phyloP scores from a whole-genome alignment of 2,329 filamentous ascomycete genomes.

The Cladosporium sp. region DNA sequence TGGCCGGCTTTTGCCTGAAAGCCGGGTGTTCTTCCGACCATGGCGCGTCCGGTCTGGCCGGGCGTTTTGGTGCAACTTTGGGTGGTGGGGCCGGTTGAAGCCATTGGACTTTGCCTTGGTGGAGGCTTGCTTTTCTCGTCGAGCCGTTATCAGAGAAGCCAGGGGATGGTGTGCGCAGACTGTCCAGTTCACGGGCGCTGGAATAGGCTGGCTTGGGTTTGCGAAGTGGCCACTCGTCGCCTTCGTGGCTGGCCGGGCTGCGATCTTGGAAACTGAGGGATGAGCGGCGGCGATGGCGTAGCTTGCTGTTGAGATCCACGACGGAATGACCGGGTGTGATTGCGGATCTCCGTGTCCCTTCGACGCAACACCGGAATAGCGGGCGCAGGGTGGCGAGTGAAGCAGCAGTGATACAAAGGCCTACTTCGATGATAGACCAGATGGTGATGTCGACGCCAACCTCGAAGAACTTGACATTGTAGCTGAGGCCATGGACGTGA shows the following conservation, averaged over 20 bases:
- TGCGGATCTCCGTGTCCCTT: background rate
- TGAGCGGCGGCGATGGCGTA: background rate
- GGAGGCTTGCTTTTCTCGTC: slow-evolving; percentile 11
- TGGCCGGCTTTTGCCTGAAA: background rate
- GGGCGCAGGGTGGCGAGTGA: slow-evolving; percentile 37
- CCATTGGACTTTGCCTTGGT: slow-evolving; percentile 12
- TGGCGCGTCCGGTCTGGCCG: background rate
- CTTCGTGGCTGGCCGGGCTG: background rate
- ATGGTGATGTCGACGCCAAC: slow-evolving; percentile 31
- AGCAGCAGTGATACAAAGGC: slow-evolving; percentile 38
- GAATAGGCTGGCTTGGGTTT: background rate
- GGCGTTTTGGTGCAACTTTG: background rate
- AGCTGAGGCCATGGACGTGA: slow-evolving; percentile 27
- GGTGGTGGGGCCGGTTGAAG: background rate
- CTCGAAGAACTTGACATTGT: slow-evolving; percentile 28
- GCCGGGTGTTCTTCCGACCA: background rate
- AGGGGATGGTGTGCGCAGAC: background rate
- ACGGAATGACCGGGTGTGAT: background rate
- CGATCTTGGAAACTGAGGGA: background rate
- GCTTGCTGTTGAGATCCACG: background rate
- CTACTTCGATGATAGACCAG: slow-evolving; percentile 38
- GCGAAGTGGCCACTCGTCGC: background rate
- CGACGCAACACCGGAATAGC: slow-evolving; percentile 30
- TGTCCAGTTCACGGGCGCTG: background rate
- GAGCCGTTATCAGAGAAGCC: background rate